These are phyloP conservation scores for Phytophthora sojae DNA, from an alignment of 352 stramenopile species.

Conservation along the genomic window DNA sequence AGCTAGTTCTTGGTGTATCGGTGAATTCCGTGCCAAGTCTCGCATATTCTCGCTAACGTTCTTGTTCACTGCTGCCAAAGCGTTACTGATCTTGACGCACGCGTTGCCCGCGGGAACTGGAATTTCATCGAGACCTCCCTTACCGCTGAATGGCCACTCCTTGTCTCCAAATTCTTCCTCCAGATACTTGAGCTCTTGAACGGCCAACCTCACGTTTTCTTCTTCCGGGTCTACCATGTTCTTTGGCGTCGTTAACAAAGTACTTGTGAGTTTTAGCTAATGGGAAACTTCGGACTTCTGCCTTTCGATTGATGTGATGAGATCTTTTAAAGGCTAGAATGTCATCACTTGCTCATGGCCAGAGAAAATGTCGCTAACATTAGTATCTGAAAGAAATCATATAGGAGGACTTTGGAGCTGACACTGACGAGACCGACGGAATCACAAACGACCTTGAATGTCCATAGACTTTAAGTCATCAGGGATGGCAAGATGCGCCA, in stretches of 20 bases:
- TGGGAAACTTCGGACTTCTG: no score
- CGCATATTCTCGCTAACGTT: not conserved
- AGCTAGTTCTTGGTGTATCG: not conserved
- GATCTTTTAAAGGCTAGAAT: no score
- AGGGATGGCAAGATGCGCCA: no score
- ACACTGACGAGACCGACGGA: no score
- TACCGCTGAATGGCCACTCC: conserved; percentile 9
- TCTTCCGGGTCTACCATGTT: not conserved
- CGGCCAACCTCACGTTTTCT: conserved; percentile 24
- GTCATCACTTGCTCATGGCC: no score
- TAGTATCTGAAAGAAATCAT: no score
- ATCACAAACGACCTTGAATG: no score
- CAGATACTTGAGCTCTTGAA: conserved; percentile 1
- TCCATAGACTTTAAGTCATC: no score
- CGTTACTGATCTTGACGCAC: not conserved
- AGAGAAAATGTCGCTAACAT: no score
- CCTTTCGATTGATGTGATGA: no score
- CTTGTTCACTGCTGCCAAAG: not conserved
- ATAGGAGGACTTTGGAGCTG: no score
- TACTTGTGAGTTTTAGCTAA: no score
- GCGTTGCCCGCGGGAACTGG: not conserved
- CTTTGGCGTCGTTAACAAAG: not conserved
- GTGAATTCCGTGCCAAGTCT: not conserved
- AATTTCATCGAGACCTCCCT: not conserved
- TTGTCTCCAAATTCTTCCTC: conserved; percentile 13